Percentiles rank a stretch among this genome's conserved stretches.
These are phyloP conservation scores for Microcyclospora pomicola DNA, from an alignment of 2,329 filamentous ascomycete genomes.

Conservation along the genomic window DNA sequence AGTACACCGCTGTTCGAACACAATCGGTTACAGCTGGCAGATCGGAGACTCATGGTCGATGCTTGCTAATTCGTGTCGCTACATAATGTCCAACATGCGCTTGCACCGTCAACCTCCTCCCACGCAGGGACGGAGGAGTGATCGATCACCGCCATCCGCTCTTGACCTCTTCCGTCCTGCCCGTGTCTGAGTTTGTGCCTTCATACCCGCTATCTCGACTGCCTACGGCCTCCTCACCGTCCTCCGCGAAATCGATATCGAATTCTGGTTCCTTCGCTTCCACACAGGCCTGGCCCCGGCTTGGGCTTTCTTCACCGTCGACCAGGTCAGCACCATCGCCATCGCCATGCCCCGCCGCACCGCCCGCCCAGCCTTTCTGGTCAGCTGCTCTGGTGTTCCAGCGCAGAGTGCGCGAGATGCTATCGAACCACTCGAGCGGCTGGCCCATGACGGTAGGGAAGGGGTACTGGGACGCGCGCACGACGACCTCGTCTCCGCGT, in stretches of 20 bases:
- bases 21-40: too few relatives aligned
- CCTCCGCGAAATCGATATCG: conserved; percentile 83
- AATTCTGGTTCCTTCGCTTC: conserved; percentile 50
- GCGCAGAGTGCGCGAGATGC: conserved; percentile 75
- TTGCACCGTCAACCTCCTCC: too few relatives aligned
- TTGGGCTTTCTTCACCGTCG: conserved; percentile 23
- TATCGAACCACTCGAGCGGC: conserved; percentile 91
- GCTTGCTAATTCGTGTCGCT: too few relatives aligned
- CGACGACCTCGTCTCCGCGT: conserved; percentile 89
- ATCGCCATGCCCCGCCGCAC: conserved; percentile 40
- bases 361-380: conserved; percentile 65
- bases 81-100: too few relatives aligned
- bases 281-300: conserved; percentile 20
- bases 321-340: conserved; percentile 18
- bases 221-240: conserved; percentile 21
- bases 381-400: conserved; percentile 91
- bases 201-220: conserved; percentile 8
- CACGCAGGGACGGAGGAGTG: too few relatives aligned
- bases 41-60: too few relatives aligned
- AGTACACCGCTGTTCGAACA: too few relatives aligned
- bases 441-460: conserved; percentile 91
- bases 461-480: conserved; percentile 88
- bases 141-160: too few relatives aligned
- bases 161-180: too few relatives aligned
- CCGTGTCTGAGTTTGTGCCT: conserved; percentile 1